A percentile compares a stretch with the other conserved stretches of the same genome.
Evolutionary conservation across 768 basidiomycete species (phyloP).

Genomic region (Xerocomellus intermedius): DNA sequence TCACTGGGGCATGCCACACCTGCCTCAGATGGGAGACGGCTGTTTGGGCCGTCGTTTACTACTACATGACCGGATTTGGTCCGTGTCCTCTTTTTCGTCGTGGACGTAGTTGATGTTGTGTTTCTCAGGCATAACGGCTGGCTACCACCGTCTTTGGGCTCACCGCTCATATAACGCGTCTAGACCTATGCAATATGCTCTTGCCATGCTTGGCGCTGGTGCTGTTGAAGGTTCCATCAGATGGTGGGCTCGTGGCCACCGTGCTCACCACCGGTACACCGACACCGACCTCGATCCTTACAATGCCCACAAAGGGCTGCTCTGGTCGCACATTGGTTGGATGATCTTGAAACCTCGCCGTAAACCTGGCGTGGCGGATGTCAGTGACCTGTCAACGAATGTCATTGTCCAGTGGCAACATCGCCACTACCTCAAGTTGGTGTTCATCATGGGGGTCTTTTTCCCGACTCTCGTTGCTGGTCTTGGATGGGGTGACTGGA

Average conservation of each 20-base stretch:
- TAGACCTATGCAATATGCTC: conserved; percentile 76
- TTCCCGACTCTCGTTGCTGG: conserved; percentile 79
- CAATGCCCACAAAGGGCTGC: conserved; percentile 85
- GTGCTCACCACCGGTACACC: conserved; percentile 96
- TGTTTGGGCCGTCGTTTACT: conserved; percentile 64
- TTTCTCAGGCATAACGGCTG: conserved; percentile 73
- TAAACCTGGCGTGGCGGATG: conserved; percentile 86
- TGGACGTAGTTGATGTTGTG: conserved; percentile 31
- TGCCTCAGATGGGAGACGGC: conserved; percentile 71
- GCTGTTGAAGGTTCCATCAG: conserved; percentile 96
- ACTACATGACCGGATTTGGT: conserved; percentile 83
- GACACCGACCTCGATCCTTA: conserved; percentile 97
- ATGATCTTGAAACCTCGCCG: conserved; percentile 90
- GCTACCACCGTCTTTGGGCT: conserved; percentile 97
- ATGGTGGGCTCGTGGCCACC: conserved; percentile 99
- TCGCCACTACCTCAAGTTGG: conserved; percentile 67
- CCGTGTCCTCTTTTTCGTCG: conserved; percentile 36
- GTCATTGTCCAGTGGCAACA: conserved; percentile 87
- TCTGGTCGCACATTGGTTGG: conserved; percentile 88
- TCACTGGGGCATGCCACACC: conserved; percentile 69
- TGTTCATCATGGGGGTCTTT: conserved; percentile 67
- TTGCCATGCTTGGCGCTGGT: conserved; percentile 84
- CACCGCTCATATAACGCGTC: conserved; percentile 95
- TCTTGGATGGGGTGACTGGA: conserved; percentile 80
- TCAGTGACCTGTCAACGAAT: conserved; percentile 81